Evolutionary conservation across 495 filamentous ascomycete genomes (phyloP), one percentile per base, ranked within the genome.

Genomic region (Extremus antarcticus): DNA sequence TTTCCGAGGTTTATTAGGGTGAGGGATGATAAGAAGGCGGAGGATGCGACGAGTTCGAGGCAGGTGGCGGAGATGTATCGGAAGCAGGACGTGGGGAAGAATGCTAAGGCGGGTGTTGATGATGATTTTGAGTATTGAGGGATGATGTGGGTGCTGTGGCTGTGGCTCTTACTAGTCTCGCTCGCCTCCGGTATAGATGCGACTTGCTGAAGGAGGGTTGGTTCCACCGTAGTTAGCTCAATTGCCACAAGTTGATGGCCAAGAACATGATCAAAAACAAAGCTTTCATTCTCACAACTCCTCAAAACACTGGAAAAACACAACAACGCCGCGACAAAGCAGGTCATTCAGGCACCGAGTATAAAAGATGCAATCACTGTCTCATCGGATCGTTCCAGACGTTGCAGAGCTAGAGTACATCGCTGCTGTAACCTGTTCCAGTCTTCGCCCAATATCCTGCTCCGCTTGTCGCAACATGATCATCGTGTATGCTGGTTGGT

Each of bases 11-110:
- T 94, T 63, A 89, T 98, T 66, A 87, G 87, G 68, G 69, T 83
- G 20, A 75, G 92, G 48, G 90, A 95, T 46, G 92, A 98, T 63
- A 98, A 98, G 76, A 94, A 90, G 71, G 78, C 87, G 0, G 92
- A 95, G 32, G 78, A 92, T 71, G 94, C 92, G 35, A 97, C 91
- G 21, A 86, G 74, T 19, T 85, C 78, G 43, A 74, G 83, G 50
- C 86, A 87, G 66, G 84, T 97, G 16, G 90, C 89, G 4, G 92
- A 98, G 70, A 94, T 98, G 90, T 98, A 97, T 74, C 77, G 82
- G 57, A 90, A 86, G 72, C 92, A 98, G 74, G 90, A 95, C 50
- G 87, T 95, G 25, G 70, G 75, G 3, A 82, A 90, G 62, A 84
- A 73, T 51, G 90, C 90, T 70, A 83, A 80, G 1, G 81, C 84